phyloP scores from a whole-genome alignment of 176 grass and related monocot genomes.

The Oryza australiensis region DNA sequence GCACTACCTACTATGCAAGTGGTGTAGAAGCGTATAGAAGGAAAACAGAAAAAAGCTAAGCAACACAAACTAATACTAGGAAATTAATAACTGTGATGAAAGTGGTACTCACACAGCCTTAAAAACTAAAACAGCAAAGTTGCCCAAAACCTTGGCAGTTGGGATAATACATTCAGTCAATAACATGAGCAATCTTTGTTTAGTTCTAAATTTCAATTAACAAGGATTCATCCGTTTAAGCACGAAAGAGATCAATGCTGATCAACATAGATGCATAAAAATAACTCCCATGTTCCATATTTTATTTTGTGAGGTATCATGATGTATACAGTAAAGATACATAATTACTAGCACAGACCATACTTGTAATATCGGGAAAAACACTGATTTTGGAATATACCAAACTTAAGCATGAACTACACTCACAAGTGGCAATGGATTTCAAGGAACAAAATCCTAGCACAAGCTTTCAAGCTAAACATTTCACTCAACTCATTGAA shows the following conservation, averaged over 20 bases:
- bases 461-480: neutral
- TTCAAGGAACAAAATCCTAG: constrained; percentile 19
- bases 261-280: constrained; percentile 10
- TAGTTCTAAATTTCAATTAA: neutral
- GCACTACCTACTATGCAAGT: neutral
- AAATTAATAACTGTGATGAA: constrained; percentile 5
- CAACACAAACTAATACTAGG: constrained; percentile 9
- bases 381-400: neutral
- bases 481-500: neutral
- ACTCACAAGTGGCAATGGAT: neutral
- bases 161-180: neutral
- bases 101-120: neutral
- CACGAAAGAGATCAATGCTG: neutral
- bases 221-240: constrained; percentile 15
- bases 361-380: neutral
- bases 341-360: neutral
- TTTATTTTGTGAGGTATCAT: neutral
- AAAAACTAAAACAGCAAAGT: constrained; percentile 8
- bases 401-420: neutral
- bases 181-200: neutral
- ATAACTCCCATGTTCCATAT: neutral
- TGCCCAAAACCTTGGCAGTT: neutral
- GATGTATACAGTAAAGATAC: neutral
- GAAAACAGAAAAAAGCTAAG: neutral
- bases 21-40: neutral